Evolutionary conservation across 495 filamentous ascomycete genomes (phyloP), one percentile per base, ranked within the genome.

Genomic region (Darksidea phi): DNA sequence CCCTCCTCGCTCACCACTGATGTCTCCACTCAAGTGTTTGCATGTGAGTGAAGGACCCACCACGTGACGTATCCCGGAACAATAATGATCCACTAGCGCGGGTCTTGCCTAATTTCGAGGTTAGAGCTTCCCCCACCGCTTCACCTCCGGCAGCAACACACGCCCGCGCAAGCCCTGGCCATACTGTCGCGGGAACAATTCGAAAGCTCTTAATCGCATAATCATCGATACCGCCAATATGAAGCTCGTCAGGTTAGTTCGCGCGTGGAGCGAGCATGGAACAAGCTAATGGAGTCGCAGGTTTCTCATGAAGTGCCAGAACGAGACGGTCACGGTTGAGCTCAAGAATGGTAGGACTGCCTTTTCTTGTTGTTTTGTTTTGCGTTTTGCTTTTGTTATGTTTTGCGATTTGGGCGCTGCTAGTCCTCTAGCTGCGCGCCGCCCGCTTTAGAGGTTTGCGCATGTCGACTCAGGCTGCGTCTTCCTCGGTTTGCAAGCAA

Each of bases 241-340:
- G 93, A 97, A 97, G 88, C 88, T 97, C 77, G 93, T 97, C 75
- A 88, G 92, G 93, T 96, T 86, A 80, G 85, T 77, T 61, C 36
- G 43, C 56, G 59, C 59, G 36, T 10, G 57, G 48, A 45, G 66
- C 25, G 23, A 17, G 11, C 49, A 6, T 59, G 54, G 49, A 53
- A 59, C 73, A 68, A 72, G 68, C 64, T 73, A 73, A 71, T 64
- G 59, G 67, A 68, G 70, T 70, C 73, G 71, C 74, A 97, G 94
- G 67, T 97, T 98, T 74, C 78, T 98, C 54, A 97, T 97, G 94
- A 98, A 97, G 82, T 96, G 91, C 74, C 84, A 86, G 70, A 97
- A 97, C 75, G 94, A 98, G 78, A 95, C 93, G 58, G 94, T 97
- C 59, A 95, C 93, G 10, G 86, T 98, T 68, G 94, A 98, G 79